A percentile compares a stretch with the other conserved stretches of the same genome.
These are phyloP conservation scores for Puccinellia tenuiflora DNA, from an alignment of 176 grass and related monocot species.

Conservation along the genomic window DNA sequence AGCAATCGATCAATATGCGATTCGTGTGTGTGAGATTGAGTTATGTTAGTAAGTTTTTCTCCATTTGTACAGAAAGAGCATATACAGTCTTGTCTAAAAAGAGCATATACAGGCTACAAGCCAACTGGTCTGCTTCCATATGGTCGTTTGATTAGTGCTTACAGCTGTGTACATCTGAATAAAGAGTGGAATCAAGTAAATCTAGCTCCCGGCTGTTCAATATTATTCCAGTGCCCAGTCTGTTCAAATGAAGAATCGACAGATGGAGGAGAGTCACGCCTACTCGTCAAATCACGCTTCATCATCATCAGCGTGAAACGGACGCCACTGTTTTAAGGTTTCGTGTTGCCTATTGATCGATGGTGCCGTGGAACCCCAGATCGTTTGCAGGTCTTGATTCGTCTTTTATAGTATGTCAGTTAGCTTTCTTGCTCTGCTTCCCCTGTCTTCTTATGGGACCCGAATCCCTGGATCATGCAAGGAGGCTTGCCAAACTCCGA, in stretches of 20 bases:
- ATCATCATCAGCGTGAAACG: not conserved
- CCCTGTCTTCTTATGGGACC: not conserved
- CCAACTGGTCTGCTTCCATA: not conserved
- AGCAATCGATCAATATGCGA: too few relatives aligned
- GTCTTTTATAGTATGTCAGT: not conserved
- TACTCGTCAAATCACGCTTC: not conserved
- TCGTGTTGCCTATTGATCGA: not conserved
- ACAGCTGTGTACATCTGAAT: not conserved
- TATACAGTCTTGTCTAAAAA: too few relatives aligned
- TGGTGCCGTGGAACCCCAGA: not conserved
- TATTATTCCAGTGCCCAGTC: not conserved
- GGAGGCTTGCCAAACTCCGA: not conserved
- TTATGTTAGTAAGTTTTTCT: too few relatives aligned
- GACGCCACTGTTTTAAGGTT: not conserved
- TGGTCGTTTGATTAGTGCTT: not conserved
- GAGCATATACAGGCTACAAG: not conserved
- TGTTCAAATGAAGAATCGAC: not conserved
- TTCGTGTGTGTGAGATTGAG: too few relatives aligned
- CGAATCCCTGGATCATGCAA: not conserved
- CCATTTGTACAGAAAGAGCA: too few relatives aligned
- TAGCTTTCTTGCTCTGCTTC: not conserved
- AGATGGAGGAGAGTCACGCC: not conserved
- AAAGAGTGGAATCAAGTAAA: not conserved
- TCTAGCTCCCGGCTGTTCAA: not conserved
- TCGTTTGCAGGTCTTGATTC: not conserved